These are phyloP conservation scores for Kazachstania bromeliacearum DNA, from an alignment of 805 yeast genomes.

Conservation along the genomic window DNA sequence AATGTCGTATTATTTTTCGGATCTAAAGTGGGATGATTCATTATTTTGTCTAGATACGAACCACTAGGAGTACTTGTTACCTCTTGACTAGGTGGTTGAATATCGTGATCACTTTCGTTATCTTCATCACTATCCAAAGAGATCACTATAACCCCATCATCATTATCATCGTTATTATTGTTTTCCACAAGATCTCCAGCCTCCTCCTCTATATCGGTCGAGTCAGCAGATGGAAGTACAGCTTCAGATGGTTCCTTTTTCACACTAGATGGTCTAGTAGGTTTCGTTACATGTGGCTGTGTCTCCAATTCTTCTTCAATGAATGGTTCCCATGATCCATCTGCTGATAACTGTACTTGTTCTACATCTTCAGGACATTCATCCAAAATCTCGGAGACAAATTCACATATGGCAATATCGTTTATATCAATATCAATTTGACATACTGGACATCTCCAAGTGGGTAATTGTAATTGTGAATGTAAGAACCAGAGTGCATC, in stretches of 20 bases:
- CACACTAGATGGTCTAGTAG: too few relatives aligned
- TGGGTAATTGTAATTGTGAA: conserved; percentile 68
- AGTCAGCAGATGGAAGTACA: too few relatives aligned
- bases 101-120: conserved; percentile 5
- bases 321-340: conserved; percentile 62
- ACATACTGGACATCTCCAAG: conserved; percentile 88
- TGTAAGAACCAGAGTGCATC: conserved; percentile 68
- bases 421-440: conserved; percentile 40
- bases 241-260: too few relatives aligned
- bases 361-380: conserved; percentile 48
- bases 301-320: conserved; percentile 20
- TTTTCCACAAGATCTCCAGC: neutral
- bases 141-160: conserved; percentile 18
- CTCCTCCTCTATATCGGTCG: too few relatives aligned
- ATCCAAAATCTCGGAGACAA: conserved; percentile 52
- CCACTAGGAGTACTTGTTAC: neutral
- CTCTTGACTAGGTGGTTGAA: neutral
- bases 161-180: neutral
- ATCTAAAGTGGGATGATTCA: conserved; percentile 15
- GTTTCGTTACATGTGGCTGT: neutral
- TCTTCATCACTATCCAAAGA: conserved; percentile 44
- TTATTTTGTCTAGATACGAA: too few relatives aligned
- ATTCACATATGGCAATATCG: conserved; percentile 68
- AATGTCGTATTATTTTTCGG: conserved; percentile 10
- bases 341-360: conserved; percentile 54